Evolutionary conservation across 2,329 filamentous ascomycete species (phyloP), one percentile per base, ranked within the genome.

Genomic region (Sporothrix dimorphospora): DNA sequence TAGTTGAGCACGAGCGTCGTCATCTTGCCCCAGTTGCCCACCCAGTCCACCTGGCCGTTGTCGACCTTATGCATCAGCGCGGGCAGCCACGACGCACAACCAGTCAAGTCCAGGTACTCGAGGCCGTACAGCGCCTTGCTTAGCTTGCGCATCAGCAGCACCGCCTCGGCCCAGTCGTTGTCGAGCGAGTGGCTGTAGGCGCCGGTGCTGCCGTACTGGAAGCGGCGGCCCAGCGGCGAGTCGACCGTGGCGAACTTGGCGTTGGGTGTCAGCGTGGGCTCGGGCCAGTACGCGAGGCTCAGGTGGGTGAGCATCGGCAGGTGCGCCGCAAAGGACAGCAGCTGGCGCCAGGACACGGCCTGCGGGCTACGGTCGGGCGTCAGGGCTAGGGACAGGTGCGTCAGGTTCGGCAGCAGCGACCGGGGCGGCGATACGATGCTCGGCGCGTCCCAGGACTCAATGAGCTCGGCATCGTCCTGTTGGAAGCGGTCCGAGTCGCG

Each of bases 221-320:
- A 78, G 16, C 77, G 79, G 40, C 76, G 80, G 38, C 82, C 86
- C 42, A 82, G 79, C 4, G 81, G 80, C 4, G 84, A 83, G 1
- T 82, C 79, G 1, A 89, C 79, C 1, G 84, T 83, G 0, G 86
- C 80, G 34, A 81, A 81, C 72, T 82, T 84, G 7, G 87, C 84
- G 74, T 86, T 85, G 9, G 86, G 86, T 1, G 87, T 88, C n/a
- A 89, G 79, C 19, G 83, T 84, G 1, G 89, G 89, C 67, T 85
- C 83, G 1, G 89, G 89, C 89, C 89, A 91, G 77, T 86, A 87
- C 19, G 88, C 87, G 7, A 91, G 82, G 74, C 85, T 89, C 53
- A 91, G 81, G 76, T 91, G 88, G 1, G 89, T 91, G 51, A 91
- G 79, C 16, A 82, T 84, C 0, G 83, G 83, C 7, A 89, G 78